These are phyloP conservation scores for Gaillardinia entomophila DNA, from an alignment of 805 yeast genomes.

Conservation along the genomic window DNA sequence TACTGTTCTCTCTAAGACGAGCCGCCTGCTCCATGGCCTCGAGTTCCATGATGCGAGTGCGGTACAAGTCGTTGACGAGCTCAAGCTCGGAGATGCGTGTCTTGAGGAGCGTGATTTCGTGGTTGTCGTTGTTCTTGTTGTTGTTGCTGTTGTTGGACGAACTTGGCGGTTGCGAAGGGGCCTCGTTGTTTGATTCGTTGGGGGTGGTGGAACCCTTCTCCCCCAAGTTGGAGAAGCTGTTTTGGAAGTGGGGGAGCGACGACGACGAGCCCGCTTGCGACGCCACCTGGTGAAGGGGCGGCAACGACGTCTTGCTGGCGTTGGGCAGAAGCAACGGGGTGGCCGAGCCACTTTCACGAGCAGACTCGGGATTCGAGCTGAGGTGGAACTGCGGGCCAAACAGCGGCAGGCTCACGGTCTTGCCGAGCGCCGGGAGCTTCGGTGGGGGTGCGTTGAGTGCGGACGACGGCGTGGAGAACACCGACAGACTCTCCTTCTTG, in stretches of 20 bases:
- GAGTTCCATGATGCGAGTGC: slow-evolving; percentile 75
- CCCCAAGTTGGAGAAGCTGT: slow-evolving; percentile 6
- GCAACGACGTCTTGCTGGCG: slow-evolving; percentile 9
- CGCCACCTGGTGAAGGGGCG: slow-evolving; percentile 16
- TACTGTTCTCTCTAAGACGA: slow-evolving; percentile 42
- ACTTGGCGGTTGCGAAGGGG: slow-evolving; percentile 1
- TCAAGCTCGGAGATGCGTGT: slow-evolving; percentile 86
- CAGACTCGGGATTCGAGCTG: slow-evolving; percentile 23
- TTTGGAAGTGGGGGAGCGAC: slow-evolving; percentile 22
- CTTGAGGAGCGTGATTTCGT: slow-evolving; percentile 42
- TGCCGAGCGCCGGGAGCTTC: slow-evolving; percentile 28
- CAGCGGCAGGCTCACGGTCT: slow-evolving; percentile 28
- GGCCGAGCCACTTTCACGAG: slow-evolving; percentile 5
- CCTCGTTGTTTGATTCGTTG: background rate
- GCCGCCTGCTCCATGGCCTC: slow-evolving; percentile 63
- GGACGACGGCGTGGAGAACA: slow-evolving; percentile 32
- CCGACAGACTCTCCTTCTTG: slow-evolving; percentile 5
- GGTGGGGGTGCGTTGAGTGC: slow-evolving; percentile 26
- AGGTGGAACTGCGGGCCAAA: slow-evolving; percentile 41
- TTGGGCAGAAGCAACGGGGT: slow-evolving; percentile 7
- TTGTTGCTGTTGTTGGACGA: slow-evolving; percentile 5
- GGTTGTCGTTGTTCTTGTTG: slow-evolving; percentile 10
- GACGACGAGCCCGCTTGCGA: slow-evolving; percentile 9
- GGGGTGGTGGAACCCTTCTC: slow-evolving; percentile 1
- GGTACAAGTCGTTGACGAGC: slow-evolving; percentile 81